Evolutionary conservation across 1,284 basidiomycete genomes (phyloP).

Genomic region (Golubevia pallescens): DNA sequence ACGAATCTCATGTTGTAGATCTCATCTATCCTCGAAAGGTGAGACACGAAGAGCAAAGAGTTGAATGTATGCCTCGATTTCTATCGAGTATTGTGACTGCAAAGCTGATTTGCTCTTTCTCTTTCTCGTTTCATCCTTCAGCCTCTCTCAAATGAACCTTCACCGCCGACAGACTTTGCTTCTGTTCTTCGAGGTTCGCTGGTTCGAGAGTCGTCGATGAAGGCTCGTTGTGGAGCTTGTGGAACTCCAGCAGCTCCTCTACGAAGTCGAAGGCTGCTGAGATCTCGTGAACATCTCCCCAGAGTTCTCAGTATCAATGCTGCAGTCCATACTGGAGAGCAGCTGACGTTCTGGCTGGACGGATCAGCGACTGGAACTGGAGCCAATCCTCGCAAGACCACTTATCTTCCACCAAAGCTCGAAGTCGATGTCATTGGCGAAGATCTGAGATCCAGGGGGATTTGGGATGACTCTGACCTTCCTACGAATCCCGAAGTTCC

Average conservation of each 20-base stretch:
- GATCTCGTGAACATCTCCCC: constrained; percentile 70
- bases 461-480: not conserved
- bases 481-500: not conserved
- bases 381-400: constrained; percentile 51
- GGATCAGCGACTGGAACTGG: constrained; percentile 21
- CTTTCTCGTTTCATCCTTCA: constrained; percentile 15
- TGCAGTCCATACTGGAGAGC: constrained; percentile 78
- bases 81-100: not conserved
- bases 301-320: constrained; percentile 88
- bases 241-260: constrained; percentile 75
- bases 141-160: constrained; percentile 69
- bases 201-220: constrained; percentile 79
- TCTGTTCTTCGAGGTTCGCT: constrained; percentile 79
- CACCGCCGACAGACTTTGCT: constrained; percentile 71
- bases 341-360: constrained; percentile 79
- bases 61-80: no score
- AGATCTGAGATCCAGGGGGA: constrained; percentile 64
- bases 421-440: constrained; percentile 39
- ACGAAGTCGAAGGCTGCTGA: constrained; percentile 75
- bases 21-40: constrained; percentile 80
- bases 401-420: constrained; percentile 39
- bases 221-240: constrained; percentile 84
- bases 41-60: no score
- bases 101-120: not conserved
- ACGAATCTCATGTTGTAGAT: constrained; percentile 70